These are phyloP conservation scores for Auricularia cornea DNA, from an alignment of 768 basidiomycete genomes.

Conservation along the genomic window DNA sequence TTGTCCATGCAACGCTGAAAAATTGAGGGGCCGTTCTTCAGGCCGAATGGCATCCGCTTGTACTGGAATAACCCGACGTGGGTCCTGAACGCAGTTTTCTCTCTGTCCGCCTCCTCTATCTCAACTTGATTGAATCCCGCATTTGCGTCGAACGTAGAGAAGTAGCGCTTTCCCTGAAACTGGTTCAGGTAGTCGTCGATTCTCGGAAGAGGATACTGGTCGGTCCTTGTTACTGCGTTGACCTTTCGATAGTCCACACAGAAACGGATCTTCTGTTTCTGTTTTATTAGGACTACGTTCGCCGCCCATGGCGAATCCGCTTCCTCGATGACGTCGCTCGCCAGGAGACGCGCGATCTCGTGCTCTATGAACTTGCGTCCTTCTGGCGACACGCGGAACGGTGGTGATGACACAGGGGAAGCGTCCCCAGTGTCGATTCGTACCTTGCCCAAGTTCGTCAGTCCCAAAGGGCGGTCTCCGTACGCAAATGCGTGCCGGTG, in stretches of 20 bases:
- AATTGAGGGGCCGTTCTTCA: constrained; percentile 13
- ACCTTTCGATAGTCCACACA: constrained; percentile 22
- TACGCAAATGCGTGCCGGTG: not conserved
- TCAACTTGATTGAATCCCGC: constrained; percentile 35
- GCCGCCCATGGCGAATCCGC: too few species aligned
- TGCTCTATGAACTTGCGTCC: too few species aligned
- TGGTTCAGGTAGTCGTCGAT: constrained; percentile 22
- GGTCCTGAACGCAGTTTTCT: constrained; percentile 30
- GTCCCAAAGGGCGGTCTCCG: too few species aligned
- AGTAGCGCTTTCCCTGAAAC: constrained; percentile 21
- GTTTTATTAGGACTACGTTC: too few species aligned
- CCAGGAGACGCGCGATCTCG: too few species aligned
- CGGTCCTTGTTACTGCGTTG: constrained; percentile 17
- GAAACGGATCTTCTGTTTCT: too few species aligned
- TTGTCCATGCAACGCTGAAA: too few species aligned
- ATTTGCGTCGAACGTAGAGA: constrained; percentile 29
- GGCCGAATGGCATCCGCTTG: constrained; percentile 33
- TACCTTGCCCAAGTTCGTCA: too few species aligned
- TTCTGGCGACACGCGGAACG: too few species aligned
- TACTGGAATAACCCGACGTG: constrained; percentile 36
- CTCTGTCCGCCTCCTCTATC: constrained; percentile 19
- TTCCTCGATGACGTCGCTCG: too few species aligned
- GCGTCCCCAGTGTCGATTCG: too few species aligned
- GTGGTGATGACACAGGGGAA: too few species aligned
- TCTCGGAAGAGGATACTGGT: constrained; percentile 22